phyloP scores from a whole-genome alignment of 2,329 filamentous ascomycete genomes.

The Neofusicoccum kwambonambiense region DNA sequence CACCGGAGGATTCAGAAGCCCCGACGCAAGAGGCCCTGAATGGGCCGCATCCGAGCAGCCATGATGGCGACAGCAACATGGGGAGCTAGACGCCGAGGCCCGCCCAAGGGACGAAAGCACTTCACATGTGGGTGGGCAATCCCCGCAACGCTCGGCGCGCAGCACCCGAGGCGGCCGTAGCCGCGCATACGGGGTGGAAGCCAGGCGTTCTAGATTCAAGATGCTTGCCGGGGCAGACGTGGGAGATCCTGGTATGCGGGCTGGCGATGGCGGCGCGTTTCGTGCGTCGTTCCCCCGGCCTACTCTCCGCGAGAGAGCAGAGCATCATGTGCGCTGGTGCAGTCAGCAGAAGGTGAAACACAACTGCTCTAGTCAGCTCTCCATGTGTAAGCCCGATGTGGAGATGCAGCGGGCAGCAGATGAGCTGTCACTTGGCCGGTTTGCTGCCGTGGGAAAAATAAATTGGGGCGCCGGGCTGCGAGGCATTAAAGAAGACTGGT shows the following conservation, averaged over 20 bases:
- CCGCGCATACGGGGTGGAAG: not conserved
- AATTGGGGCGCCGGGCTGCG: conserved; percentile 8
- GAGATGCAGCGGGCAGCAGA: not conserved
- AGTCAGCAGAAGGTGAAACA: conserved; percentile 6
- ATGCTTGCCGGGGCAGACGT: not conserved
- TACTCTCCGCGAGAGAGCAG: not conserved
- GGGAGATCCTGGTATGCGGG: not conserved
- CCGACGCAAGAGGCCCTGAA: too few species aligned
- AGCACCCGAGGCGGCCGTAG: conserved; percentile 8
- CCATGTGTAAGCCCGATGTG: not conserved
- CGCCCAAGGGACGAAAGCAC: not conserved
- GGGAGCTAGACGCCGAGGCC: too few species aligned
- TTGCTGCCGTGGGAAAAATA: not conserved
- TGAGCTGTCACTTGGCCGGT: not conserved
- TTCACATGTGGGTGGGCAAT: conserved; percentile 8
- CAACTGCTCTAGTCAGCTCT: not conserved
- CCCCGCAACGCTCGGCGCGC: not conserved
- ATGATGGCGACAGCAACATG: too few species aligned
- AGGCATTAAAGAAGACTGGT: conserved; percentile 12
- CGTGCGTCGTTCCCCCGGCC: not conserved
- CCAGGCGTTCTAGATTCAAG: not conserved
- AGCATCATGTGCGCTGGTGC: not conserved
- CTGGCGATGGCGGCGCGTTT: not conserved
- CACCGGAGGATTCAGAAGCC: too few species aligned
- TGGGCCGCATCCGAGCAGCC: too few species aligned